Conservation (phyloP, 768 basidiomycete species). For the Russula vinacea region DNA sequence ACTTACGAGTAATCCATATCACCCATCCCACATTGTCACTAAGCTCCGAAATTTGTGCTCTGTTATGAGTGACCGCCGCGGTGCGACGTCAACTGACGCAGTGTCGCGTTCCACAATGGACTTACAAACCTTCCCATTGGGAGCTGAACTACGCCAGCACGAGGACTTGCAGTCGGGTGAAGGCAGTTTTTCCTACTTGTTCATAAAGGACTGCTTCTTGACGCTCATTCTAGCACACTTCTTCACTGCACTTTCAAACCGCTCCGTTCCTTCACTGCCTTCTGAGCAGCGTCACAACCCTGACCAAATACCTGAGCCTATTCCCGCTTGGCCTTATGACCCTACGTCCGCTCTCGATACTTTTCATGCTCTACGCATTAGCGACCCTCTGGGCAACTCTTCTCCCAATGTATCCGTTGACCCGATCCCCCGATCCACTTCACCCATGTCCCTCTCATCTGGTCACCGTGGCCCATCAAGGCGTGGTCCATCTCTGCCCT, state of each 20-base stretch:
- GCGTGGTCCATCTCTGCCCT: conserved; percentile 31
- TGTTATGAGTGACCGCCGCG: conserved; percentile 3
- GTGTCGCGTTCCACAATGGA: conserved; percentile 17
- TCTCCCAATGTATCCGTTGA: conserved; percentile 40
- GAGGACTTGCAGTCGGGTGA: conserved; percentile 6
- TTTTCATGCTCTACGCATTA: conserved; percentile 54
- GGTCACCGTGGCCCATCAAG: conserved; percentile 30
- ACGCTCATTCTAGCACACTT: conserved; percentile 13
- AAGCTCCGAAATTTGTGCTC: not conserved
- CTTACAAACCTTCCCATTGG: conserved; percentile 4
- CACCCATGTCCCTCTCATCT: conserved; percentile 51
- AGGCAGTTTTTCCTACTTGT: conserved; percentile 6
- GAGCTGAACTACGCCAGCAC: not conserved
- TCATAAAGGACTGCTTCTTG: not conserved
- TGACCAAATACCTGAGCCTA: not conserved
- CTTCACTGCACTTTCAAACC: conserved; percentile 15
- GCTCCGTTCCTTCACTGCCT: conserved; percentile 23
- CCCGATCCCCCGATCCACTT: conserved; percentile 52
- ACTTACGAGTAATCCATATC: not conserved
- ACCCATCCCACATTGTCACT: not conserved
- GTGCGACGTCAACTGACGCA: not conserved
- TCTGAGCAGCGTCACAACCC: conserved; percentile 17
- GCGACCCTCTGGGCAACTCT: conserved; percentile 37
- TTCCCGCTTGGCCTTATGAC: conserved; percentile 38
- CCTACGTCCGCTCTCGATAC: conserved; percentile 47